Evolutionary conservation across 257 asterid species (phyloP), one percentile per base, ranked within the genome.

Genomic region (Lycium ferocissimum): DNA sequence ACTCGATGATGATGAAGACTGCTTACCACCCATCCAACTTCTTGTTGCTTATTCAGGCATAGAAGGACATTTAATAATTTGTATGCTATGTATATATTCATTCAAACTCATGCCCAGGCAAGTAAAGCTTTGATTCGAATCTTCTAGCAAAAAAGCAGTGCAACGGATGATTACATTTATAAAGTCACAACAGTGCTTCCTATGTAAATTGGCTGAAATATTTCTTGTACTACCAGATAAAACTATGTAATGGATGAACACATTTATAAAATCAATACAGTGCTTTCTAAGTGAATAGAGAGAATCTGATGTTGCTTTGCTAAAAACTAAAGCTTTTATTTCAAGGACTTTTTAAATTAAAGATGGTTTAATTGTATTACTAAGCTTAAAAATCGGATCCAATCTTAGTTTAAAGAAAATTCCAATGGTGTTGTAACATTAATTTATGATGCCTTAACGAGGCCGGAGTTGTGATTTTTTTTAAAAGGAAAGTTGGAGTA

Each of bases 171-270:
- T 47, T 51, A 49, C n/a, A 49, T 22, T 22, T 47, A 49, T 75
- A 47, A 11, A 75, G 81, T 49, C 43, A 75, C 81, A 43, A 47
- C 12, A 73, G n/a, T 73, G 72, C 33, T 20, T 20, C 69, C 69
- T 26, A 26, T 20, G 38, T 65, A 26, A 65, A 65, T 33, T 26
- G 72, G 35, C 47, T 26, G 43, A 33, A 65, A 26, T 65, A 10
- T 11, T 26, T 26, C 72, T 11, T 65, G n/a, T 14, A 67, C 6
- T 33, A 67, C 4, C 49, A 35, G 43, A 35, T 67, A 67, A 67
- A 20, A 58, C 7, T 35, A 26, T 35, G 18, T 67, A 35, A 13
- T 5, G 2, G 2, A 14, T 15, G 20, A 67, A 6, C 22, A 35
- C 22, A 35, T 33, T 67, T 67, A 35, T 67, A 14, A 35, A 67